Base-by-base conservation (phyloP, 2,329 filamentous ascomycete genomes). In the Ustulina deusta region DNA sequence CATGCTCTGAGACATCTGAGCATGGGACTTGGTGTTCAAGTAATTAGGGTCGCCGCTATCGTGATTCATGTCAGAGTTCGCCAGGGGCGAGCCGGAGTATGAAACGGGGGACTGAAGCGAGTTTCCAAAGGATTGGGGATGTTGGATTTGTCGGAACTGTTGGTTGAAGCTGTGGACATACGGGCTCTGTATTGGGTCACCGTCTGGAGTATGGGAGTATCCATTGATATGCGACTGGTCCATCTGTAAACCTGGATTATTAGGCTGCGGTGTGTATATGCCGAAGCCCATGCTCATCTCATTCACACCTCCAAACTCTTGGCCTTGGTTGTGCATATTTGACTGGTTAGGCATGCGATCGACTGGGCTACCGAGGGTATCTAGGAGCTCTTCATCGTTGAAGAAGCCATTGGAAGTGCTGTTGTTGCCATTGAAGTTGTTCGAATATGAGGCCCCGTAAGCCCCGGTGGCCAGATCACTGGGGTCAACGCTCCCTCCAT, bases 131-230 rank as follows among this genome's bases (percentile, higher is more conserved):
- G 85, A 82, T 61, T 87, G 84, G 17, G 84, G 85, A 76, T 84
- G 85, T 61, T 89, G 87, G 74, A 91, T 90, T 66, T 88, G 87
- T 51, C 91, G 89, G 78, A 93, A 97, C 40, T 94, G 92, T 44
- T 92, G 91, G 80, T 90, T 91, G 83, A 94, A 96, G 76, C 87
- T 90, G 73, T 91, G 88, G 48, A 92, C 87, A 76, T 94, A 97
- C 0, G 95, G 95, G 75, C 94, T 97, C 76, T 97, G 93, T 68
- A 97, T 95, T 6, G 95, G 94, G 61, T 93, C 91, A 60, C 93
- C 93, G 69, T 98, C 95, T 3, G 95, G 94, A 1, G 94, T 97
- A 78, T 93, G 93, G 22, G 95, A 97, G 80, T 92, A 98, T 69
- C 93, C 89, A 76, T 92, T 91, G 76, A 93, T 89, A 65, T 91